A percentile compares a stretch with the other conserved stretches of the same genome.
Conservation (phyloP, 805 yeast genomes). For the Yamadazyma ubonensis region DNA sequence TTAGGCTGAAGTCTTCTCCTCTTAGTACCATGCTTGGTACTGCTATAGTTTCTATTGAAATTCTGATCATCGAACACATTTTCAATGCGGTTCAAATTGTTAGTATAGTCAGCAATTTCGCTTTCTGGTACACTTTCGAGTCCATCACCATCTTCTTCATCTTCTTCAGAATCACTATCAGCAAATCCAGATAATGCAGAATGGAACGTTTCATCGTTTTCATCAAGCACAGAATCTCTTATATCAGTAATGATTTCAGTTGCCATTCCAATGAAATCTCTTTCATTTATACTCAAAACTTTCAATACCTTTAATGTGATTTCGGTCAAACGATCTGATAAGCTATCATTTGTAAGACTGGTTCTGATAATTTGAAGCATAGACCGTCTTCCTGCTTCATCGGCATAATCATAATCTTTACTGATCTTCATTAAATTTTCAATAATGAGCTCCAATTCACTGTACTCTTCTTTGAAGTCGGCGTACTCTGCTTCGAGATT, state of each 20-base stretch:
- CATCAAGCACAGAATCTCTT: constrained; percentile 60
- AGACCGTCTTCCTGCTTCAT: constrained; percentile 84
- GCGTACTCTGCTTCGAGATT: constrained; percentile 19
- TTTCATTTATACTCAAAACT: constrained; percentile 71
- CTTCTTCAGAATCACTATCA: constrained; percentile 19
- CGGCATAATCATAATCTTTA: constrained; percentile 76
- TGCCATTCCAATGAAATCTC: constrained; percentile 79
- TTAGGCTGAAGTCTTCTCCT: constrained; percentile 39
- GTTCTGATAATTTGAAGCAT: constrained; percentile 53
- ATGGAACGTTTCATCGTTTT: constrained; percentile 47
- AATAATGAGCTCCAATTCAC: constrained; percentile 68
- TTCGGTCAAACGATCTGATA: constrained; percentile 53
- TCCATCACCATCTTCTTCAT: constrained; percentile 18
- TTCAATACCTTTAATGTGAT: constrained; percentile 64
- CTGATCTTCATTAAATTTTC: constrained; percentile 71
- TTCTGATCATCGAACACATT: constrained; percentile 17
- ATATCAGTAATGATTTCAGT: constrained; percentile 86
- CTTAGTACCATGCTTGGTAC: constrained; percentile 12
- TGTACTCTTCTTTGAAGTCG: constrained; percentile 40
- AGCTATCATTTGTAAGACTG: constrained; percentile 55
- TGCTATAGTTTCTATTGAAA: constrained; percentile 9
- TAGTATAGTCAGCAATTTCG: constrained; percentile 20
- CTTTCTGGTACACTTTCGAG: constrained; percentile 19
- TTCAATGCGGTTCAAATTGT: constrained; percentile 15
- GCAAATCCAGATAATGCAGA: constrained; percentile 43